These are phyloP conservation scores for Exophiala spinifera DNA, from an alignment of 2,329 filamentous ascomycete genomes.

Conservation along the genomic window DNA sequence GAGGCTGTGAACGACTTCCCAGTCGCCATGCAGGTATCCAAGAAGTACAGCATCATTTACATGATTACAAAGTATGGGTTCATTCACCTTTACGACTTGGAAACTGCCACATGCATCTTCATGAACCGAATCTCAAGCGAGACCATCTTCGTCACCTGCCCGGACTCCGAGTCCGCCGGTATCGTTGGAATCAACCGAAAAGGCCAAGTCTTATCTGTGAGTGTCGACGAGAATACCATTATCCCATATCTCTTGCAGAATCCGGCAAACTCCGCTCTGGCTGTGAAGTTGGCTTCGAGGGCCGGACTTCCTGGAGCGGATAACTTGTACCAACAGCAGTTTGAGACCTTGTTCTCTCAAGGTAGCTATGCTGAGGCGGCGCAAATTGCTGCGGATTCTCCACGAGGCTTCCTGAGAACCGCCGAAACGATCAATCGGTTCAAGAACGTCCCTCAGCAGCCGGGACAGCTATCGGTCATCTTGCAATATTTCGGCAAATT, in stretches of 20 bases:
- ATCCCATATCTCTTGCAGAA: constrained; percentile 96
- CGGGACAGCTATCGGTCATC: constrained; percentile 78
- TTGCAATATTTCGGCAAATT: constrained; percentile 98
- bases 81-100: constrained; percentile 96
- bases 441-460: constrained; percentile 77
- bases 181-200: constrained; percentile 96
- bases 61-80: constrained; percentile 98
- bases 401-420: constrained; percentile 90
- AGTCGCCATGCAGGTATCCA: constrained; percentile 93
- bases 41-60: constrained; percentile 95
- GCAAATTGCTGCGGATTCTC: constrained; percentile 94
- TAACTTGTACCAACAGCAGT: constrained; percentile 86
- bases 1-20: constrained; percentile 97
- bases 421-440: constrained; percentile 94
- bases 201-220: constrained; percentile 92
- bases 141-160: constrained; percentile 92
- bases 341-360: constrained; percentile 77
- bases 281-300: constrained; percentile 92
- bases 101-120: constrained; percentile 93
- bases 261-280: constrained; percentile 87
- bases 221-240: constrained; percentile 84
- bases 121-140: constrained; percentile 99
- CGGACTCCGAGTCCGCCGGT: constrained; percentile 78
- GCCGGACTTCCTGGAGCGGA: constrained; percentile 93
- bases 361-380: constrained; percentile 85